Base-by-base conservation (phyloP, 768 basidiomycete species). In the Calocera cornea region DNA sequence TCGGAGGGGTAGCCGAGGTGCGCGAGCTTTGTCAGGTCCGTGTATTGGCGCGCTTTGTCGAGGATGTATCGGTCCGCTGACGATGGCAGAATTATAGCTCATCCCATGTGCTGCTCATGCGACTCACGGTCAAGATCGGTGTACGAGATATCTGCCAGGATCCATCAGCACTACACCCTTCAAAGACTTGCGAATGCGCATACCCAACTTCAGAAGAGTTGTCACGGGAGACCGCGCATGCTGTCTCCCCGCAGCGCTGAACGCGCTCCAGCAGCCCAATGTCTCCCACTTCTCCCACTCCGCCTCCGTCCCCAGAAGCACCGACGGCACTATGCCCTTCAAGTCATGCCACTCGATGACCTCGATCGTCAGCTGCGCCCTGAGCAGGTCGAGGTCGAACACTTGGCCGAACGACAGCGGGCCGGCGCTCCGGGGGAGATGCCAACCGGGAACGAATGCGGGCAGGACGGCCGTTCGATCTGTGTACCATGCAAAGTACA, bases 311-410 rank as follows among this genome's bases (percentile, higher is more conserved):
- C n/a, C n/a, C n/a, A n/a, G n/a, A n/a, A n/a, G n/a, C 36, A 5
- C 7, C 7, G 36, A 5, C 36, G 36, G 36, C 14, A 5, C 33
- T 33, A n/a, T 34, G 14, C 47, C 44, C 38, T 68, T 68, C 65
- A 68, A 19, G 22, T 68, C 47, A 1, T 14, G 34, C 68, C 68
- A 68, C 54, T 68, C 68, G 33, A 68, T 2, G 17, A 68, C 27
- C 2, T 41, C 27, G 11, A 34, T n/a, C 2, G 17, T 36, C 3
- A 66, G 19, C 22, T 27, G 10, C 33, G 1, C 1, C 1, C 33
- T 44, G 11, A 68, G 49, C 10, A 31, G 65, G 34, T 33, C 34
- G 38, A 68, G 27, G 34, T 68, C 65, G 31, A 47, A 68, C 14
- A 68, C 34, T 5, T 68, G 65, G 2, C 44, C 34, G 41, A 68